Base-by-base conservation (phyloP, 345 rosid species). In the Linum usitatissimum region DNA sequence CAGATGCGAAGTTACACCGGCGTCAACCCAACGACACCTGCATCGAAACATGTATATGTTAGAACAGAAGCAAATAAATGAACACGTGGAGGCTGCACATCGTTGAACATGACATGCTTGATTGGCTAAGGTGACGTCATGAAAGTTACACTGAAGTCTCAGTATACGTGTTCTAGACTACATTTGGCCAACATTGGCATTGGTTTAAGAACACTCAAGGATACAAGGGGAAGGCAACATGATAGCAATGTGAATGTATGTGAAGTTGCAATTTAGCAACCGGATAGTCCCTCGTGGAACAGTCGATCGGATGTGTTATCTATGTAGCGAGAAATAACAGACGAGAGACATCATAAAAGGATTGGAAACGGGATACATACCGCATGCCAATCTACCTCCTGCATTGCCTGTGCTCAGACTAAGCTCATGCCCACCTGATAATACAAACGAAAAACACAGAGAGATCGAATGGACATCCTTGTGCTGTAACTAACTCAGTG, bases 381-480 rank as follows among this genome's bases (percentile, higher is more conserved):
- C 97, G 71, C 99, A 93, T 19, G 99, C 99, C 81, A 93, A 76
- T 80, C 99, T 87, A 65, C 99, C 99, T 6, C 99, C 99, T 58
- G 99, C 99, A 65, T 93, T 93, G 56, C 99, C 99, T 20, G 99
- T 93, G 78, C 79, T 74, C 63, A 84, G 80, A 73, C 99, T 93
- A 62, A 93, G 97, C 76, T 93, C 99, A 73, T 89, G 97, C 61
- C 99, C 94, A 66, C 99, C 97, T 92, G 70, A 20, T 3, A 55
- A 55, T 6, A 5, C 30, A 18, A 40, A 83, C 30, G 59, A 55
- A 34, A 34, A 34, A 7, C 5, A 34, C 4, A 34, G 36, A 31
- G 36, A 31, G 8, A 14, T 12, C 30, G 19, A 21, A 4, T 15
- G 57, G 9, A 9, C 23, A n/a, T 49, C 5, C 54, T 59, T 21